Evolutionary conservation across 371 early-diverging fungal species (phyloP).

Genomic region (Phascolomyces articulosus): DNA sequence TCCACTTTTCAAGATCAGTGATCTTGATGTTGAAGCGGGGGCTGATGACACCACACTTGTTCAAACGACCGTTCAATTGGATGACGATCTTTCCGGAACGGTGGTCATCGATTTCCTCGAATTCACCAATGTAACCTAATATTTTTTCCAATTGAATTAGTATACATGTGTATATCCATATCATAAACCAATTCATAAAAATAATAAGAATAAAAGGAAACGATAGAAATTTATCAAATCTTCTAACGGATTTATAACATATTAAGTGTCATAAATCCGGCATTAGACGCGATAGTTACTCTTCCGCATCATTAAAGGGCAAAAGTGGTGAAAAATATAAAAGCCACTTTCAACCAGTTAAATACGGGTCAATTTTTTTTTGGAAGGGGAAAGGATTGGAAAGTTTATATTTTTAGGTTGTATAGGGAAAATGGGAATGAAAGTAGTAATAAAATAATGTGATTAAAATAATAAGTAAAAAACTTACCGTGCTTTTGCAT

Average conservation of each 20-base stretch:
- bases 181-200: neutral
- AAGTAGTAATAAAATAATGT: slow-evolving; percentile 28
- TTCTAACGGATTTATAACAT: slow-evolving; percentile 16
- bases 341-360: slow-evolving; percentile 68
- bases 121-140: slow-evolving; percentile 98
- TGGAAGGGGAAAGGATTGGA: no score
- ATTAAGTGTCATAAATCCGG: slow-evolving; percentile 23
- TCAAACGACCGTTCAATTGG: slow-evolving; percentile 98
- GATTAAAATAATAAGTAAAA: slow-evolving; percentile 41
- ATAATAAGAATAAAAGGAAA: neutral
- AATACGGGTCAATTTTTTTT: slow-evolving; percentile 46
- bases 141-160: neutral
- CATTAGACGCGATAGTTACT: slow-evolving; percentile 30
- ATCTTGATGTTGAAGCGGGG: slow-evolving; percentile 99
- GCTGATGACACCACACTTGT: slow-evolving; percentile 99
- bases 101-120: slow-evolving; percentile 99
- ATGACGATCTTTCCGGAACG: slow-evolving; percentile 99
- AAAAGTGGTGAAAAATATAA: slow-evolving; percentile 33
- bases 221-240: slow-evolving; percentile 34
- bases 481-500: slow-evolving; percentile 96
- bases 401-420: neutral
- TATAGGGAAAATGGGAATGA: neutral
- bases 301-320: slow-evolving; percentile 79
- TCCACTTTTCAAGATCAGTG: slow-evolving; percentile 96
- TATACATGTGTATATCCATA: neutral